Conservation (phyloP, 441 rosid species). For the Manihot esculenta region DNA sequence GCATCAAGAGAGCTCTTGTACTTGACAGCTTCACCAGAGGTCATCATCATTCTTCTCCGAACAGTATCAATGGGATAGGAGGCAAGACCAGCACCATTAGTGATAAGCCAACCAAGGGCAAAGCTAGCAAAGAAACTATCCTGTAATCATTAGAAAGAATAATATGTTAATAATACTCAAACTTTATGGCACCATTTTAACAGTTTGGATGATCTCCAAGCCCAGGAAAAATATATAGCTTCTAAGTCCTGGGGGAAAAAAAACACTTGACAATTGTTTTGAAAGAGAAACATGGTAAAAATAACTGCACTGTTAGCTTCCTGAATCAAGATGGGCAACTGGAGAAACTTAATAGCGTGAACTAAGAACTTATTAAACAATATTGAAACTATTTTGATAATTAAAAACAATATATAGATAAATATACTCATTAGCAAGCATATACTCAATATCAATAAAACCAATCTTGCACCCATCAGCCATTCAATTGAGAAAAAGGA, state of each 20-base stretch:
- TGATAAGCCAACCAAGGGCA: conserved; percentile 89
- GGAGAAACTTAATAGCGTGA: too few species aligned
- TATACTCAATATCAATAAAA: too few species aligned
- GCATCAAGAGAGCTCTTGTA: conserved; percentile 82
- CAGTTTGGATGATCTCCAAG: neutral
- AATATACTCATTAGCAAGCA: neutral
- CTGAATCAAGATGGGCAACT: neutral
- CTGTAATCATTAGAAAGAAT: conserved; percentile 32
- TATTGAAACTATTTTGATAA: too few species aligned
- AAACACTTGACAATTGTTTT: too few species aligned
- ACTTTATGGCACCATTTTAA: neutral
- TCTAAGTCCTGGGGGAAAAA: neutral
- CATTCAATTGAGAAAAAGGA: neutral
- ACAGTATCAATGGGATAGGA: conserved; percentile 93
- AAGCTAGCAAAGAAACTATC: conserved; percentile 95
- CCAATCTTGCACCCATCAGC: neutral
- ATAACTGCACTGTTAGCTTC: neutral
- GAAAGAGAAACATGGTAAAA: too few species aligned
- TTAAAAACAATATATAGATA: neutral
- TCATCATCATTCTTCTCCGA: conserved; percentile 99
- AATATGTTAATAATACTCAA: neutral
- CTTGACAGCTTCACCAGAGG: conserved; percentile 95
- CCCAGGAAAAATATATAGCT: neutral
- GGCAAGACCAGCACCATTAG: conserved; percentile 87
- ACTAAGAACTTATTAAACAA: too few species aligned